Evolutionary conservation across 129 eudicot genomes (phyloP).

Genomic region (Cynara cardunculus): DNA sequence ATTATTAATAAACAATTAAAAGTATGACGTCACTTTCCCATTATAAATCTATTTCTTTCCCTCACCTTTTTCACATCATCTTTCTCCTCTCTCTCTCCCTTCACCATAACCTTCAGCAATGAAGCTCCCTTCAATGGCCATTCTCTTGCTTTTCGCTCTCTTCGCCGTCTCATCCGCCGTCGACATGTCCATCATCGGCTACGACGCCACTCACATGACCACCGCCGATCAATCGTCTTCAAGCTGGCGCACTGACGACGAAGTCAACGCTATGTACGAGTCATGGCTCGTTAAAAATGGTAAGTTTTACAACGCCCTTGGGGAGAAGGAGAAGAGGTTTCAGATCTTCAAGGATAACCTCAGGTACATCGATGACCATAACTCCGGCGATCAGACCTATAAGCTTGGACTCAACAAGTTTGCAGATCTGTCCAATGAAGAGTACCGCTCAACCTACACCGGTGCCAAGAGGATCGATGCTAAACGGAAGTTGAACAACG

Average conservation of each 20-base stretch:
- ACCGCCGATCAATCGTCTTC: conserved; percentile 3
- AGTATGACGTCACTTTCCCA: conserved; percentile 7
- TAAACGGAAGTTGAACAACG: conserved; percentile 16
- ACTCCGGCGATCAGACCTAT: conserved; percentile 40
- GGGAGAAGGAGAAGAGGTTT: conserved; percentile 65
- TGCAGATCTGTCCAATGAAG: conserved; percentile 76
- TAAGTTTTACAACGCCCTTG: conserved; percentile 63
- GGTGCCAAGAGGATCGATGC: conserved; percentile 30
- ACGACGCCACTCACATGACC: conserved; percentile 34
- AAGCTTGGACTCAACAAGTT: conserved; percentile 67
- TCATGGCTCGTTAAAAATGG: conserved; percentile 72
- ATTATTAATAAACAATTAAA: background rate
- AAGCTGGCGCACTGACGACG: conserved; percentile 41
- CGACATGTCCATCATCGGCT: conserved; percentile 61
- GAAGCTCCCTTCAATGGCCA: conserved; percentile 26
- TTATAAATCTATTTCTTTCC: conserved; percentile 15
- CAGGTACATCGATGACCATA: conserved; percentile 63
- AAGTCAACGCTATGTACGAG: conserved; percentile 50
- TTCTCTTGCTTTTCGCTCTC: conserved; percentile 27
- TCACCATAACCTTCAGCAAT: conserved; percentile 2
- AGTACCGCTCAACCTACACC: conserved; percentile 55
- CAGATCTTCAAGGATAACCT: conserved; percentile 70
- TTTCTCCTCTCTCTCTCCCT: background rate
- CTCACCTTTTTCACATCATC: background rate
- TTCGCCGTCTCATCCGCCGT: conserved; percentile 32